Evolutionary conservation across 148 eudicot species (phyloP), one percentile per base, ranked within the genome.

Genomic region (Gaultheria prostrata): DNA sequence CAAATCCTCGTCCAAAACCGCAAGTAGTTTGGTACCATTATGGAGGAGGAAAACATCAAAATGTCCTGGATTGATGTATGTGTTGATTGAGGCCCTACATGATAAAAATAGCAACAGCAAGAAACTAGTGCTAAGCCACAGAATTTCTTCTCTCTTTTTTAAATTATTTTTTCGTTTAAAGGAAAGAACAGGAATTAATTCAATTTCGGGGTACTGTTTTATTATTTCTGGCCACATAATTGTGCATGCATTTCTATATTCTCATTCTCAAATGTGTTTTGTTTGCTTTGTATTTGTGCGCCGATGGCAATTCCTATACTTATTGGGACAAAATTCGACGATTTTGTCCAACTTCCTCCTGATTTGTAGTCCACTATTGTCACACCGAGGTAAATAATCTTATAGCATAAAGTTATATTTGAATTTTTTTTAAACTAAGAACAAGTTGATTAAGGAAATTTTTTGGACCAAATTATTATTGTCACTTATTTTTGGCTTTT

Each of bases 291-390:
- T 77, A 12, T 63, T 46, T 26, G 32, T 8, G 49, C 1, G 77
- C 84, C 91, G 94, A 90, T 87, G 65, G 95, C 94, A 78, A 89
- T 93, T 84, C 94, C 94, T 9, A 79, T 93, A 57, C 80, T 93
- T 76, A 89, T 93, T 18, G 95, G 95, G 43, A 93, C 93, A 72
- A 93, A 93, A 83, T 93, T 93, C 74, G 94, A 93, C 78, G 95
- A 93, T 53, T 93, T 93, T 56, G 91, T 89, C 45, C 89, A 93
- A 54, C 89, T 90, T 57, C 95, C 95, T 20, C 84, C 85, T 4
- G 93, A 91, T 87, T 82, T 93, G 63, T 94, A 93, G 83, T 91
- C 93, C 93, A 87, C 92, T 15, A 90, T 91, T 15, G 87, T 91
- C n/a, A n/a, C 59, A 90, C 85, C 70, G 89, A 91, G 93, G 93